These are phyloP conservation scores for Plasmodium gaboni DNA, from an alignment of 169 alveolate genomes.

Conservation along the genomic window DNA sequence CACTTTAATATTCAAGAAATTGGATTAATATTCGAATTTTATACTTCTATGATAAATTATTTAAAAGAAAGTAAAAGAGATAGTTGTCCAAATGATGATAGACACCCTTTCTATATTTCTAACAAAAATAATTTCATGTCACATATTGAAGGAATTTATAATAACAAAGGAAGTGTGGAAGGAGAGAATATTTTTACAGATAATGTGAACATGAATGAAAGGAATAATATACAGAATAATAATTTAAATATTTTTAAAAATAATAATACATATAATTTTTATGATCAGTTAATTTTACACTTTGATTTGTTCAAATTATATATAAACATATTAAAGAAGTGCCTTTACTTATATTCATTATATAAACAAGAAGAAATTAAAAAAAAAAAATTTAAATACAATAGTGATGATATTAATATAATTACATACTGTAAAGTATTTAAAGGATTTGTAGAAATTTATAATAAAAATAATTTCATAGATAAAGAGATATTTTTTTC, in stretches of 20 bases:
- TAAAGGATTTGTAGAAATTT: conserved; percentile 28
- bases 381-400: too few species aligned
- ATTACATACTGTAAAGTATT: conserved; percentile 43
- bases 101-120: too few species aligned
- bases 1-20: conserved; percentile 61
- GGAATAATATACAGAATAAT: too few species aligned
- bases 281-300: too few species aligned
- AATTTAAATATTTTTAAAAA: too few species aligned
- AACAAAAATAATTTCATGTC: too few species aligned
- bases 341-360: conserved; percentile 22
- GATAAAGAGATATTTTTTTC: conserved; percentile 15
- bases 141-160: neutral
- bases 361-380: neutral
- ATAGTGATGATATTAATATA: conserved; percentile 14
- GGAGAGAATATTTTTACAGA: neutral
- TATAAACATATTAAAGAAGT: conserved; percentile 25
- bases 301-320: neutral
- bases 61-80: neutral
- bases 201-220: neutral
- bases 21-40: conserved; percentile 69
- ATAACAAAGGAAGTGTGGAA: neutral
- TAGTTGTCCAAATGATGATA: neutral
- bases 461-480: conserved; percentile 2
- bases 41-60: conserved; percentile 5
- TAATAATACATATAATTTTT: too few species aligned